Conservation (phyloP, 345 rosid species). For the Citrus reticulata region DNA sequence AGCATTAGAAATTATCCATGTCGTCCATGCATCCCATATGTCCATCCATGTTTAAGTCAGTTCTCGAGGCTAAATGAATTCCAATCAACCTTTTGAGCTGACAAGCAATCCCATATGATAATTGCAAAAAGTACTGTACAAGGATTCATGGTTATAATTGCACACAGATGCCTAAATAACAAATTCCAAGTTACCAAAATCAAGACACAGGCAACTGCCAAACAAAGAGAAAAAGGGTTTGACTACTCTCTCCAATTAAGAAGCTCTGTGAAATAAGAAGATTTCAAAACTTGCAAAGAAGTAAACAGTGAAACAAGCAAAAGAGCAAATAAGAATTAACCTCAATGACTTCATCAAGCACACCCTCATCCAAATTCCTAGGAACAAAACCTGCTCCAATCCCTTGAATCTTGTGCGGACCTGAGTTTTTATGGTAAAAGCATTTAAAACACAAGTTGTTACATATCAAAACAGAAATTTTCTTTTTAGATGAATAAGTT, state of each 20-base stretch:
- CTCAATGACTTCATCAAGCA: constrained; percentile 86
- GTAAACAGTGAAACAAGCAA: constrained; percentile 3
- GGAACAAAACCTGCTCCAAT: constrained; percentile 99
- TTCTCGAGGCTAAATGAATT: background rate
- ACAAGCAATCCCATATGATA: background rate
- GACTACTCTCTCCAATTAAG: background rate
- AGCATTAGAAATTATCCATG: background rate
- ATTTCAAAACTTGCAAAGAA: background rate
- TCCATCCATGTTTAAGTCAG: background rate
- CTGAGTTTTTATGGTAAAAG: constrained; percentile 34
- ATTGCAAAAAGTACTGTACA: background rate
- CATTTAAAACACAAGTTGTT: background rate
- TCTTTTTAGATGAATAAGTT: background rate
- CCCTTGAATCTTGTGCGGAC: constrained; percentile 99
- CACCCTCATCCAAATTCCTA: constrained; percentile 61
- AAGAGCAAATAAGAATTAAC: constrained; percentile 29
- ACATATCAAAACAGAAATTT: background rate
- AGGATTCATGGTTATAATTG: background rate
- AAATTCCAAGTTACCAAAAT: background rate
- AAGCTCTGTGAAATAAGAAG: background rate
- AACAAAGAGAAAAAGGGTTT: background rate
- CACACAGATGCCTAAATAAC: background rate
- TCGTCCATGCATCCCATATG: no score
- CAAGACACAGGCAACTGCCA: background rate
- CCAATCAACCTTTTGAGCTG: background rate